A percentile compares a stretch with the other conserved stretches of the same genome.
phyloP scores from a whole-genome alignment of 257 asterid genomes.

The Rhazya stricta region DNA sequence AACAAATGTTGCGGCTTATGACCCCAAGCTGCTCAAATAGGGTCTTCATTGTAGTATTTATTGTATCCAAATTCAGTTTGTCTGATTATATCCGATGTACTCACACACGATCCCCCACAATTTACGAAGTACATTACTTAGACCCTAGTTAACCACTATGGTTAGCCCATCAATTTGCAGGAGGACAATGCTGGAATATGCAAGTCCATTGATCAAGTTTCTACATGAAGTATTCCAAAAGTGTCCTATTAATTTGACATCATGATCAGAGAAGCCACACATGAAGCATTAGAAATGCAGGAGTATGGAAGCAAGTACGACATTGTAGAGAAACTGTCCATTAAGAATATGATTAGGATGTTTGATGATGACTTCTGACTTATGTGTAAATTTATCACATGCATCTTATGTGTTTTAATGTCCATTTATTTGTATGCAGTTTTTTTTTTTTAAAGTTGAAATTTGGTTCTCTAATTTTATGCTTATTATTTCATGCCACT shows the following conservation, averaged over 20 bases:
- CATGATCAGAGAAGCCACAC: background rate
- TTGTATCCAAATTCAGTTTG: too few relatives aligned
- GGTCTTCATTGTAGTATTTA: too few relatives aligned
- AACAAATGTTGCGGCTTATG: too few relatives aligned
- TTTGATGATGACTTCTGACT: background rate
- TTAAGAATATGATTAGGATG: background rate
- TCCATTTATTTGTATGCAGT: background rate
- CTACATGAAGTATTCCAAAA: too few relatives aligned
- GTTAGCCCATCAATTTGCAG: too few relatives aligned
- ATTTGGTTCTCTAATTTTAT: background rate
- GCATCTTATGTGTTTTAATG: background rate
- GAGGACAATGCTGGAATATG: too few relatives aligned
- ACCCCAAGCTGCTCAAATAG: too few relatives aligned
- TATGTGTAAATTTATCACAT: background rate
- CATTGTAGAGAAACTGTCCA: background rate
- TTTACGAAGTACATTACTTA: too few relatives aligned
- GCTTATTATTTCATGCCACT: background rate
- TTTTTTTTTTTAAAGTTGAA: background rate
- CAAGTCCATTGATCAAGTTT: too few relatives aligned
- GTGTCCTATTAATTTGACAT: background rate
- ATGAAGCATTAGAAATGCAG: background rate
- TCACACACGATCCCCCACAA: too few relatives aligned
- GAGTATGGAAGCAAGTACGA: background rate
- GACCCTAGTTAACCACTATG: too few relatives aligned
- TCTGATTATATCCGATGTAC: too few relatives aligned